Percentiles rank a stretch among this genome's conserved stretches.
These are phyloP conservation scores for Mucor plumbeus DNA, from an alignment of 371 early-diverging fungal genomes.

Conservation along the genomic window DNA sequence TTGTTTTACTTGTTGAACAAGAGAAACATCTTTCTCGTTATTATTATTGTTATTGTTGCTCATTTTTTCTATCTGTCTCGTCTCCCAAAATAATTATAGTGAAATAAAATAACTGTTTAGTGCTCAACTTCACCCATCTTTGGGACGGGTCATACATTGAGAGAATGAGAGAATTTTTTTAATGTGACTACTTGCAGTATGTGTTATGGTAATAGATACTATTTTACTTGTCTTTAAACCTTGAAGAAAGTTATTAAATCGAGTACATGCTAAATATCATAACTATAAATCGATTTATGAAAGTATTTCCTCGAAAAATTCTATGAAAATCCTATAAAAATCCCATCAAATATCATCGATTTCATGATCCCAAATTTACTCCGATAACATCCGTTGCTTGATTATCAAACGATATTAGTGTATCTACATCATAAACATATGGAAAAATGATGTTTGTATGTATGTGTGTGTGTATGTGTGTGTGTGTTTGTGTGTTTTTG, in stretches of 20 bases:
- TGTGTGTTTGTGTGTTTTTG: too few relatives aligned
- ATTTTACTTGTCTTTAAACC: neutral
- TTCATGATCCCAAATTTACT: neutral
- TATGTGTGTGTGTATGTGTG: too few relatives aligned
- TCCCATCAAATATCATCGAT: neutral
- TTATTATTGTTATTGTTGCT: slow-evolving; percentile 12
- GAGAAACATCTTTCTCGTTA: slow-evolving; percentile 15
- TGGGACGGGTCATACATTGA: neutral
- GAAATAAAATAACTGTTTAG: slow-evolving; percentile 3
- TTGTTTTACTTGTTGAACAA: slow-evolving; percentile 17
- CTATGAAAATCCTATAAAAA: neutral
- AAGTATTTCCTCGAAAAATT: neutral
- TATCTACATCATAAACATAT: neutral
- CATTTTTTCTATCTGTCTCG: slow-evolving; percentile 8
- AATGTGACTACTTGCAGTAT: neutral
- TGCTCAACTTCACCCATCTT: slow-evolving; percentile 8
- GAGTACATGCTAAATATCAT: neutral
- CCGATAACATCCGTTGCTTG: neutral
- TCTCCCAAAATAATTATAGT: slow-evolving; percentile 1
- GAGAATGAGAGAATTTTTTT: slow-evolving; percentile 1
- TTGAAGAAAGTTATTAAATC: neutral
- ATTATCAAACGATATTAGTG: neutral
- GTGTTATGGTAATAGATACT: neutral
- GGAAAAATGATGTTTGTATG: too few relatives aligned
- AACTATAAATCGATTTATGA: neutral